phyloP scores from a whole-genome alignment of 768 basidiomycete genomes.

The Mycena galericulata region DNA sequence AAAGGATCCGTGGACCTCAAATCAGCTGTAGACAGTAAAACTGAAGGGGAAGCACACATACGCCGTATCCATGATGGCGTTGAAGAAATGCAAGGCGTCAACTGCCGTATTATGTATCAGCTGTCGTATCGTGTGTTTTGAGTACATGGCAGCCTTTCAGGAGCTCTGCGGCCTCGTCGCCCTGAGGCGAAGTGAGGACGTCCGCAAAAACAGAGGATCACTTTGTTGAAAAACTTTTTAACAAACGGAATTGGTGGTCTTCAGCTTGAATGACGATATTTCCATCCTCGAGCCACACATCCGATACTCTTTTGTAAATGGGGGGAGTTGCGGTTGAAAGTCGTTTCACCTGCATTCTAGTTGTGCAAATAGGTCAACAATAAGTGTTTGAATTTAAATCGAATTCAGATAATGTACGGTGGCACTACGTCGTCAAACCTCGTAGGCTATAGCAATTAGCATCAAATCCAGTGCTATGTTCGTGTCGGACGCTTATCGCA shows the following conservation, averaged over 20 bases:
- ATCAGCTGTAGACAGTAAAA: no score
- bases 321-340: no score
- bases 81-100: constrained; percentile 34
- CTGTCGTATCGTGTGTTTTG: constrained; percentile 29
- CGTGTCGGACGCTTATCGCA: no score
- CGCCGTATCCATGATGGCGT: constrained; percentile 33
- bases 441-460: no score
- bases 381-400: no score
- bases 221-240: constrained; percentile 25
- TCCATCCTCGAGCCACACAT: constrained; percentile 44
- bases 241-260: constrained; percentile 30
- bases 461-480: no score
- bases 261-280: constrained; percentile 34
- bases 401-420: no score
- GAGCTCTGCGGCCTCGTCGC: constrained; percentile 26
- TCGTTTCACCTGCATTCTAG: no score
- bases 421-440: no score
- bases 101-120: constrained; percentile 30
- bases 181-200: constrained; percentile 37
- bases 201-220: constrained; percentile 37
- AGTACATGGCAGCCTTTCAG: constrained; percentile 34
- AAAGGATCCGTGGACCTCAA: no score
- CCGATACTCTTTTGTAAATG: constrained; percentile 16
- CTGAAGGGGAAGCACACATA: background rate
- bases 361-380: no score